Percentiles rank a stretch among this genome's conserved stretches.
Evolutionary conservation across 2,329 filamentous ascomycete genomes (phyloP).

Genomic region (Bipolaris bicolor): DNA sequence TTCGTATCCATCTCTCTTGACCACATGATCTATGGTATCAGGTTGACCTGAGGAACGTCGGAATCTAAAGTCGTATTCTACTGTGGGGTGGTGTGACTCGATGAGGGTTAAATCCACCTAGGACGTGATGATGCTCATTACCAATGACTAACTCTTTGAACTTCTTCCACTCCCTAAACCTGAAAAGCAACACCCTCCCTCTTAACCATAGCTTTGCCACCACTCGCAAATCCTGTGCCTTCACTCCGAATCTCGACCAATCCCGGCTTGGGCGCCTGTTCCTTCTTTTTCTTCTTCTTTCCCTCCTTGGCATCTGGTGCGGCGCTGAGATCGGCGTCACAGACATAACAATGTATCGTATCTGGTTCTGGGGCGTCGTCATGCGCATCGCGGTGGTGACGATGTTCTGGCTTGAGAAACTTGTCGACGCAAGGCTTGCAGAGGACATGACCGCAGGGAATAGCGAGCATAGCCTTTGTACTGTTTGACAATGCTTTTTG

Average conservation of each 20-base stretch:
- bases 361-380: constrained; percentile 60
- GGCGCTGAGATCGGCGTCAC: constrained; percentile 74
- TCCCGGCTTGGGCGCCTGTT: constrained; percentile 69
- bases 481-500: constrained; percentile 82
- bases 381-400: constrained; percentile 59
- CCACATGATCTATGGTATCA: background rate
- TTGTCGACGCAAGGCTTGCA: constrained; percentile 84
- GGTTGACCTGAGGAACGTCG: too few relatives aligned
- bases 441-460: constrained; percentile 89
- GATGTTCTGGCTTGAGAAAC: constrained; percentile 66
- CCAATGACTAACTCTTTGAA: too few relatives aligned
- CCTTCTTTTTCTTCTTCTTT: constrained; percentile 56
- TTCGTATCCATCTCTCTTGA: background rate
- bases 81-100: too few relatives aligned
- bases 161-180: constrained; percentile 15
- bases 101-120: too few relatives aligned
- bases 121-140: background rate
- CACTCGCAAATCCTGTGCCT: constrained; percentile 89
- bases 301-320: constrained; percentile 32
- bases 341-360: constrained; percentile 79
- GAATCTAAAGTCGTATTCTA: background rate
- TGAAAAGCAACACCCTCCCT: constrained; percentile 82
- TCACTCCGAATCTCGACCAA: constrained; percentile 82
- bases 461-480: constrained; percentile 80
- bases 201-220: constrained; percentile 82